Evolutionary conservation across 176 grass and related monocot genomes (phyloP), one percentile per base, ranked within the genome.

Genomic region (Phyllostachys edulis): DNA sequence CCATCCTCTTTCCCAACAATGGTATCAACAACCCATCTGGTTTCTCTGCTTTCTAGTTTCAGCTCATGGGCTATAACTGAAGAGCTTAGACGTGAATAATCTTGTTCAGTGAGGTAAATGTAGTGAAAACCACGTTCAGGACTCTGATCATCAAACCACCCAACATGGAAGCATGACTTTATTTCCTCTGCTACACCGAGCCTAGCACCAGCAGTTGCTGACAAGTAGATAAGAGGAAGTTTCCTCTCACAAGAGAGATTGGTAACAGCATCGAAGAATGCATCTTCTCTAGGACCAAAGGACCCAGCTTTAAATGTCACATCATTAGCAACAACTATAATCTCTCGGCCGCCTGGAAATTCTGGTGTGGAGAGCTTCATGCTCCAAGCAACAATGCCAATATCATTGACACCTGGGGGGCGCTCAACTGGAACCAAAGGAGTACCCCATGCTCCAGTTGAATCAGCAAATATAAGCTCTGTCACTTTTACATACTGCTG

Each of bases 41-140:
- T 96, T 76, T 96, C 93, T 55, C 96, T 90, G n/a, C 63, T 94
- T 83, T 96, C 88, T 67, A 99, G 65, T 78, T 95, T 94, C 60
- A 99, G 85, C 80, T 99, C 89, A 63, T 96, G 96, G 60, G 96
- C 91, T 75, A 99, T 94, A 66, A 99, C 93, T 44, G 91, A 99
- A 73, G 89, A 89, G 71, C 90, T 89, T 71, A 99, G 81, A 63
- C 71, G 49, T 40, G 74, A 65, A 68, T 99, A 94, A 74, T 99
- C 93, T 86, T 99, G 77, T 77, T 92, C 72, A 37, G 85, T 99
- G 42, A 99, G 87, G 85, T 99, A 99, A 62, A 99, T 94, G 59
- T 99, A 99, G 56, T 99, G 93, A 83, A 99, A 94, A 34, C 96
- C 96, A 73, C 93, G 93, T 87, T 99, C 96, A 69, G 96, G 93